Evolutionary conservation across 805 yeast genomes (phyloP), one percentile per base, ranked within the genome.

Genomic region (Saccharomycopsis malanga): DNA sequence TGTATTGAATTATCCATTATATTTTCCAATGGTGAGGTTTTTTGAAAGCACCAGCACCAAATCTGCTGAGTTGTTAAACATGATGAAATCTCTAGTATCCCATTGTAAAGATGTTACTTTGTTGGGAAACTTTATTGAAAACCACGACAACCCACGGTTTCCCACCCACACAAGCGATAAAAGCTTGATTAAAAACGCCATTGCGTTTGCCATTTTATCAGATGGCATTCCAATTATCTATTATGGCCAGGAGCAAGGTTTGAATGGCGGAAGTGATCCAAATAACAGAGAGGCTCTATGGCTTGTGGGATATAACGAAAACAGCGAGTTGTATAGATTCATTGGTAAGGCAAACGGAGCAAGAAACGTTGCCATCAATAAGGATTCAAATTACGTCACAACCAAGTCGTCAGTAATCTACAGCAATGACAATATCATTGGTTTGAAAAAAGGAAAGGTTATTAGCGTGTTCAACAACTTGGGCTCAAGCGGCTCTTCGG

Each of bases 201-300:
- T 32, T 7, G 36, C 36, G 6, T 32, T 32, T 32, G 36, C 15
- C 36, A 9, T 32, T 9, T 32, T 32, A 18, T 6, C 18, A 12
- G 36, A 32, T 32, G 36, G 36, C 17, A 32, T 32, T 32, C 36
- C 36, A 10, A n/a, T 32, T n/a, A 32, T 32, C 15, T 32, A 32
- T 18, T 32, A 32, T n/a, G 36, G 36, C 9, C 36, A 32, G 15
- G 36, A 32, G 15, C 36, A 32, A 32, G 36, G 36, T 18, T 32
- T 32, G 36, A 32, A n/a, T 18, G 36, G 36, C 9, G 15, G 17
- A 7, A 32, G 36, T 32, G 36, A 32, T 18, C 36, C 36, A n/a
- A 32, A 32, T 18, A 32, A 32, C 17, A 32, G 36, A 32, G 36
- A 32, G 17, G 36, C 36, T 5, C 15, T 32, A n/a, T 32, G 17